Evolutionary conservation across 257 asterid genomes (phyloP).

Genomic region (Solanum gracilifrons): DNA sequence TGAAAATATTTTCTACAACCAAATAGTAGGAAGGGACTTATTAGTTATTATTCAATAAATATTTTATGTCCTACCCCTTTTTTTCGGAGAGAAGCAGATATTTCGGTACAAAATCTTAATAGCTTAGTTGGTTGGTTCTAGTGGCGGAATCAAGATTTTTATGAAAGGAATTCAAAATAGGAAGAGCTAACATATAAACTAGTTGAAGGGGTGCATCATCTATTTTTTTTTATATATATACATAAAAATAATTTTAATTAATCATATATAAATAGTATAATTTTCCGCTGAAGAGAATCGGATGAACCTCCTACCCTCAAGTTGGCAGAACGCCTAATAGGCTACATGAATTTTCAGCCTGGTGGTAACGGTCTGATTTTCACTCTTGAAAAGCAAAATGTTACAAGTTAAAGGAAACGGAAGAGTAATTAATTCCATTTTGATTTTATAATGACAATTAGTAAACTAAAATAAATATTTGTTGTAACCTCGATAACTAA

Average conservation of each 20-base stretch:
- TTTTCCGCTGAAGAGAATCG: neutral
- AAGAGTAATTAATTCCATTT: too few relatives aligned
- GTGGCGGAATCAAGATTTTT: neutral
- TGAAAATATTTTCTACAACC: neutral
- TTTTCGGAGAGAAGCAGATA: neutral
- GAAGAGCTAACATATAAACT: neutral
- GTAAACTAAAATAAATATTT: neutral
- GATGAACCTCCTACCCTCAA: neutral
- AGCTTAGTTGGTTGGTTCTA: neutral
- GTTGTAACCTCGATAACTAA: neutral
- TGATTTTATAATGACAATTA: neutral
- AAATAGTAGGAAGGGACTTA: neutral
- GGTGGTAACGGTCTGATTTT: too few relatives aligned
- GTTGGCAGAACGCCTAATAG: neutral
- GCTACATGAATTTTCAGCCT: neutral
- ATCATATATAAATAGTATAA: too few relatives aligned
- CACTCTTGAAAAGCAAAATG: neutral
- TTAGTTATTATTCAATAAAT: neutral
- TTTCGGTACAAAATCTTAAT: too few relatives aligned
- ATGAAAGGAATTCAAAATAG: too few relatives aligned
- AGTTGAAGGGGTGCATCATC: neutral
- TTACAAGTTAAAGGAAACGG: neutral
- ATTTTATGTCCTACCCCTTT: neutral
- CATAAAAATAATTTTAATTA: too few relatives aligned
- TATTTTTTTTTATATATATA: too few relatives aligned